Base-by-base conservation (phyloP, 2,329 filamentous ascomycete genomes). In the Sporothrix euskadiensis region DNA sequence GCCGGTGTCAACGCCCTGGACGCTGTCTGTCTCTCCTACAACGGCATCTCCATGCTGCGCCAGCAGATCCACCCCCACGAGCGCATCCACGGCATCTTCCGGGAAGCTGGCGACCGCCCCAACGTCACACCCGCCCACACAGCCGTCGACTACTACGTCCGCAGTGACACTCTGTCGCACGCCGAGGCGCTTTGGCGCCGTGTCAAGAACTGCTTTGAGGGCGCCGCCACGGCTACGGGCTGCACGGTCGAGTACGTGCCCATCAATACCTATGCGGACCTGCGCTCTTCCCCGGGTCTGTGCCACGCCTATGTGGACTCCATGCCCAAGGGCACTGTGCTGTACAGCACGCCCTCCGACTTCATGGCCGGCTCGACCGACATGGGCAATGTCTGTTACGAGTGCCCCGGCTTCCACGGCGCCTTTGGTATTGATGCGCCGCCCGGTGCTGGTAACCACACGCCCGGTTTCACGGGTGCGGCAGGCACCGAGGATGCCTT, bases 51-150 rank as follows among this genome's bases (percentile, higher is more conserved):
- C 1, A 80, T 85, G 69, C 78, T 86, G 39, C 81, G 85, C 2
- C 76, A 88, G 79, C 86, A 88, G 76, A 82, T 85, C 9, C 79
- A 79, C 6, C 84, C 85, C 0, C 80, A 83, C 10, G 82, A 86
- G 73, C 83, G 86, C 16, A 82, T 88, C n/a, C 85, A 87, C 75
- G 84, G 83, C 63, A 82, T 86, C 2, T 83, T 88, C 70, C 78
- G 83, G 8, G 75, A 80, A 4, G 81, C 81, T 2, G 80, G 78
- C 3, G 79, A 82, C 54, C 74, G 80, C 59, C 83, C 81, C 9
- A 77, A 77, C 3, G 81, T 84, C 78, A 88, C 83, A 0, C 71
- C 72, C 0, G 77, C 82, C 0, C 79, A 80, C 69, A 83, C 83
- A 10, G 81, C 79, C 41, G 81, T 84, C 3, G 81, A 83, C 71